Base-by-base conservation (phyloP, 176 grass and related monocot genomes). In the Saccharum officinarum region DNA sequence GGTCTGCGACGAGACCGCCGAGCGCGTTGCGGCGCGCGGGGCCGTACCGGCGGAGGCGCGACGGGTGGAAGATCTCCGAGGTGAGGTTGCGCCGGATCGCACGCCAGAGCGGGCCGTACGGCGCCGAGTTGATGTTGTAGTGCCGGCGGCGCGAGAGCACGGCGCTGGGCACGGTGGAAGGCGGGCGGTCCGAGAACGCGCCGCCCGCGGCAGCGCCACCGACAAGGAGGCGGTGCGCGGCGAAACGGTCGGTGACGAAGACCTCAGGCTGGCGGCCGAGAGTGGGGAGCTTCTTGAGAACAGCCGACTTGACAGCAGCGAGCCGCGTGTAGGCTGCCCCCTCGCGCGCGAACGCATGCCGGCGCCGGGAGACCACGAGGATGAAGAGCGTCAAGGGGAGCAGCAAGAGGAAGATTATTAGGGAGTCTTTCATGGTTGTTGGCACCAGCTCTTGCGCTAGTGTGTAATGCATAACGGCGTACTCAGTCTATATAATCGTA, bases 51-150 rank as follows among this genome's bases (percentile, higher is more conserved):
- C 18, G 4, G 57, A 75, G 70, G 28, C 41, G 28, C 28, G 70
- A 36, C 7, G 82, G 70, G 71, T 83, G 57, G 28, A 83, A 18
- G 57, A 83, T 5, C 57, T 65, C 41, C 6, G 70, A 64, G 54
- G 71, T 31, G 55, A 83, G 70, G 26, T 83, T 83, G 40, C 82
- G 82, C 8, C 82, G 41, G 42, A 84, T 7, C 30, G 31, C 20
- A 20, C 71, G 71, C 71, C 71, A 84, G 22, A 65, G 82, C 60
- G 39, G 18, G 55, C 71, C 71, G 59, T 84, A 84, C 42, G 82
- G 72, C 31, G 31, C 71, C 31, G 71, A 84, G 22, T 45, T 44
- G 15, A 84, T 75, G 59, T 84, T 84, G 82, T 67, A 46, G 82
- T 84, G 72, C 13, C 44, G 71, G 14, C 10, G 60, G 3, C 60